Percentiles rank a stretch among this genome's conserved stretches.
Conservation (phyloP, 371 early-diverging fungal species). For the Apophysomyces elegans region DNA sequence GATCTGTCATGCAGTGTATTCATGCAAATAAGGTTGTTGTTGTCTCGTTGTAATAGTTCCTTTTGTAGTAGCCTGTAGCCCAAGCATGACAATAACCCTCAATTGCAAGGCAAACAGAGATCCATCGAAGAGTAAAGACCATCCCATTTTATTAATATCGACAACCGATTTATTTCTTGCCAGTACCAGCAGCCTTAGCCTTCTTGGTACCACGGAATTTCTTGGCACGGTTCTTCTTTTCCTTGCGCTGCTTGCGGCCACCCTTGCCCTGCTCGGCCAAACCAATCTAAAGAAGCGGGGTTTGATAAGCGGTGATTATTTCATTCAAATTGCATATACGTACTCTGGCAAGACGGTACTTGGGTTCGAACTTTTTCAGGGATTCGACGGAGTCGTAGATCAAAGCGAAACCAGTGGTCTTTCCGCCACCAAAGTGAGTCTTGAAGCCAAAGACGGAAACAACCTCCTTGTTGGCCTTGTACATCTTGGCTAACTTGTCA, state of each 20-base stretch:
- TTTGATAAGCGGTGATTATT: neutral
- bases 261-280: constrained; percentile 77
- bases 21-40: too few relatives aligned
- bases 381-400: constrained; percentile 97
- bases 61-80: neutral
- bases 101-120: neutral
- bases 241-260: constrained; percentile 98
- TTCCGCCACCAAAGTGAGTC: constrained; percentile 98
- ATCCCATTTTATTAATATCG: constrained; percentile 9
- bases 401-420: constrained; percentile 96
- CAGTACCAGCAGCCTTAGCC: constrained; percentile 76
- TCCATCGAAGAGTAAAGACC: neutral
- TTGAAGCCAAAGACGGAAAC: constrained; percentile 96
- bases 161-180: constrained; percentile 50
- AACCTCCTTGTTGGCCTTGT: constrained; percentile 92
- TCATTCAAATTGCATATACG: constrained; percentile 22
- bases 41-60: too few relatives aligned
- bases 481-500: constrained; percentile 95
- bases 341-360: constrained; percentile 90
- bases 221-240: constrained; percentile 99
- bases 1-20: too few relatives aligned
- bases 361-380: constrained; percentile 99
- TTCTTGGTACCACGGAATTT: constrained; percentile 98
- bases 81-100: neutral
- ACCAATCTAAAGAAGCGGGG: constrained; percentile 60